Evolutionary conservation across 495 filamentous ascomycete genomes (phyloP).

Genomic region (Trichoderma virens): DNA sequence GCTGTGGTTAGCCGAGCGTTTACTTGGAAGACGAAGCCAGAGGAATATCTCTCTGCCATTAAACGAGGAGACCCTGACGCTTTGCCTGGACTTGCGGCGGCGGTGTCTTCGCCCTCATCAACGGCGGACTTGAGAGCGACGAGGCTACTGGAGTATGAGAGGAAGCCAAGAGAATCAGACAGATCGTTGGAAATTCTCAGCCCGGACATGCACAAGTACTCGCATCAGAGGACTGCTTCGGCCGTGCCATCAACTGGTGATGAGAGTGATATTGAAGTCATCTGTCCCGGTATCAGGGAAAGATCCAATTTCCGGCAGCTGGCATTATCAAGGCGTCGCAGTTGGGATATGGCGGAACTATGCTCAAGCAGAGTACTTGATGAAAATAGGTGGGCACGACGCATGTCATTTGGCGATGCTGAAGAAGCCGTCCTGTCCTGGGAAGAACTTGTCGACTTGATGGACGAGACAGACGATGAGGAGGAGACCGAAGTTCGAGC

Average conservation of each 20-base stretch:
- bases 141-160: not conserved
- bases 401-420: slow-evolving; percentile 82
- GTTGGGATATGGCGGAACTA: slow-evolving; percentile 32
- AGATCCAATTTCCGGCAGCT: slow-evolving; percentile 13
- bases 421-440: slow-evolving; percentile 78
- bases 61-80: slow-evolving; percentile 23
- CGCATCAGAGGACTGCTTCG: slow-evolving; percentile 24
- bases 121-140: not conserved
- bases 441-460: slow-evolving; percentile 37
- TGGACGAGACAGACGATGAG: slow-evolving; percentile 18
- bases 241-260: slow-evolving; percentile 34
- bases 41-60: slow-evolving; percentile 40
- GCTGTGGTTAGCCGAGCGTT: slow-evolving; percentile 33
- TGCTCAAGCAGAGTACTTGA: slow-evolving; percentile 28
- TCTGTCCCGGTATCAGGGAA: slow-evolving; percentile 29
- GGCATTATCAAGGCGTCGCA: slow-evolving; percentile 40
- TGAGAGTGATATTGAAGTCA: slow-evolving; percentile 37
- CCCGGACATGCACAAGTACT: slow-evolving; percentile 18
- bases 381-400: slow-evolving; percentile 63
- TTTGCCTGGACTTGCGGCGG: not conserved
- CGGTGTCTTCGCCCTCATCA: not conserved
- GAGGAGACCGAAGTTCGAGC: slow-evolving; percentile 45
- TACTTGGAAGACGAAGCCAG: slow-evolving; percentile 48
- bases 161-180: slow-evolving; percentile 3
- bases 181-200: not conserved